These are phyloP conservation scores for Avicennia marina DNA, from an alignment of 257 asterid species.

Conservation along the genomic window DNA sequence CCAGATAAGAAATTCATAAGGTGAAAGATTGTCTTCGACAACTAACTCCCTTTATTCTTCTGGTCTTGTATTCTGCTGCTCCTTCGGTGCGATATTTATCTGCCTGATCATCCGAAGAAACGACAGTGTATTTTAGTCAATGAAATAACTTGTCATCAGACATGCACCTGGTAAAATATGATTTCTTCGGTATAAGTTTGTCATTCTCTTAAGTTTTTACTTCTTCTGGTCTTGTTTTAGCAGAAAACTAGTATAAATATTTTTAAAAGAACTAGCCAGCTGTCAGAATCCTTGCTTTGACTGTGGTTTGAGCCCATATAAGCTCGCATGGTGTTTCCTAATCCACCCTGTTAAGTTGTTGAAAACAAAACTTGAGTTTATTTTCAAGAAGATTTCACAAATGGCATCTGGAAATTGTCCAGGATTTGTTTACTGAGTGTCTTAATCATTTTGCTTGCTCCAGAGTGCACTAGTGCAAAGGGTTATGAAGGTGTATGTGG, in stretches of 20 bases:
- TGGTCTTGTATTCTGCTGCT: neutral
- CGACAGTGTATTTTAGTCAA: constrained; percentile 9
- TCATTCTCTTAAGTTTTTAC: constrained; percentile 39
- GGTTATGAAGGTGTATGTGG: constrained; percentile 32
- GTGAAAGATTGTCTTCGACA: too few species aligned
- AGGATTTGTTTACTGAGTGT: constrained; percentile 27
- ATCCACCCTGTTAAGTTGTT: constrained; percentile 25
- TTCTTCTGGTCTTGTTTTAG: constrained; percentile 45
- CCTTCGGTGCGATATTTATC: neutral
- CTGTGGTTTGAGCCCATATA: constrained; percentile 54
- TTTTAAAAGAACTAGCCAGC: constrained; percentile 25
- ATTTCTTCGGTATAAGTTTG: constrained; percentile 17
- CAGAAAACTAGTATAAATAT: constrained; percentile 24
- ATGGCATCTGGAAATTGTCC: constrained; percentile 44
- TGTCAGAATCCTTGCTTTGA: constrained; percentile 65
- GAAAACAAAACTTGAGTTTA: constrained; percentile 8
- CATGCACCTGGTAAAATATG: constrained; percentile 14
- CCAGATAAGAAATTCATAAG: too few species aligned
- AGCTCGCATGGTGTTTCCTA: constrained; percentile 18
- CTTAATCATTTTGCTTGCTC: constrained; percentile 36
- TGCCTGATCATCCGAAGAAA: constrained; percentile 9
- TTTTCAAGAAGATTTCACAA: constrained; percentile 14
- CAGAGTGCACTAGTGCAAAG: constrained; percentile 30
- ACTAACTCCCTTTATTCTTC: too few species aligned
- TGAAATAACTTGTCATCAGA: constrained; percentile 1